Conservation (phyloP, 208 protist species). For the Leishmania tropica region DNA sequence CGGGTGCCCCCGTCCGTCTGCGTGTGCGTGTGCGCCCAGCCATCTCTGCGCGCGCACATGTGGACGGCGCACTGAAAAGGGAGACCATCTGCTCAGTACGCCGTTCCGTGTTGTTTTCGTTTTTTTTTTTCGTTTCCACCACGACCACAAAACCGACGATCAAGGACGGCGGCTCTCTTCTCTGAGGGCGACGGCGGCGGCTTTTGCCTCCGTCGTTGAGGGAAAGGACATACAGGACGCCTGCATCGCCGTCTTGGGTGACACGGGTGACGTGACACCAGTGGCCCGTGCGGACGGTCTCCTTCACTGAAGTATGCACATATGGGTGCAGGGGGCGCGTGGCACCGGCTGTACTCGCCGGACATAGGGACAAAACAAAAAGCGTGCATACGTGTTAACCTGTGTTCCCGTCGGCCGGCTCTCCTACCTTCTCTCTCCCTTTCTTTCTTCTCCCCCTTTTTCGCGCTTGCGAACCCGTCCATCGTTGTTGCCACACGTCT, state of each 20-base stretch:
- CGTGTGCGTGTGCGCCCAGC: background rate
- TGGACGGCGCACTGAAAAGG: background rate
- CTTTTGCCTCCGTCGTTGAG: background rate
- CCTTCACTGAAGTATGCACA: background rate
- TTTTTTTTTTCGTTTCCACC: background rate
- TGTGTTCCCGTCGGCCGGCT: background rate
- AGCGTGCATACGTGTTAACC: background rate
- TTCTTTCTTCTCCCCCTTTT: background rate
- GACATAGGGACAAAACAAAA: background rate
- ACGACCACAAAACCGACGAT: background rate
- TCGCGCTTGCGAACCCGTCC: background rate
- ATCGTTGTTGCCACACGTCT: background rate
- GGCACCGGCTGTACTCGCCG: background rate
- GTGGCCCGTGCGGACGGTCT: too few relatives aligned
- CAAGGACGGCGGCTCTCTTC: background rate
- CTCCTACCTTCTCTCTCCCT: background rate
- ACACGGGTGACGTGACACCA: too few relatives aligned
- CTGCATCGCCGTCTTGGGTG: too few relatives aligned
- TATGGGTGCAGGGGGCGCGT: background rate
- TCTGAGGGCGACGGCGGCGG: background rate
- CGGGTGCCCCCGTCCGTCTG: background rate
- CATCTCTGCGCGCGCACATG: background rate
- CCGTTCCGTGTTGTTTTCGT: background rate
- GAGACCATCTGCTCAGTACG: background rate
- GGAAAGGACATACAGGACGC: too few relatives aligned